Conservation (phyloP, 2,329 filamentous ascomycete genomes). For the Drechslera avenae region DNA sequence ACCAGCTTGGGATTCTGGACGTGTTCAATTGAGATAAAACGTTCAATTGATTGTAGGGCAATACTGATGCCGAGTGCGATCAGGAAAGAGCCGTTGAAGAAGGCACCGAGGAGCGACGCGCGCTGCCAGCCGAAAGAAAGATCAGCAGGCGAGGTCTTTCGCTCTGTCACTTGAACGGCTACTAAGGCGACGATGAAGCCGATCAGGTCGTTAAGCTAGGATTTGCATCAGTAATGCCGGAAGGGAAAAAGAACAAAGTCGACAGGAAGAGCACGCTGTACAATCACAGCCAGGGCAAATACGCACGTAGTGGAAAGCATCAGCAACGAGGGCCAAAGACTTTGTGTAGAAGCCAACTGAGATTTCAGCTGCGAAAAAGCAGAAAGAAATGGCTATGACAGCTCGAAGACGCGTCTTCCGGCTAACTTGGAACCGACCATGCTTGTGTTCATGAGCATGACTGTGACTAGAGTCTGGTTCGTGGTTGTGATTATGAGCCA, state of each 20-base stretch:
- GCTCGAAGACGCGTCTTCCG: conserved; percentile 42
- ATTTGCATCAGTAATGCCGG: conserved; percentile 1
- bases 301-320: conserved; percentile 77
- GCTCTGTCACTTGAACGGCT: conserved; percentile 64
- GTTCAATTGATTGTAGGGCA: conserved; percentile 72
- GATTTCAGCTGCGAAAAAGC: conserved; percentile 56
- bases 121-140: conserved; percentile 79
- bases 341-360: conserved; percentile 71
- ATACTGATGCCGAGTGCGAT: conserved; percentile 74
- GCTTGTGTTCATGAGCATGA: conserved; percentile 13
- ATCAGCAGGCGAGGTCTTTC: conserved; percentile 60
- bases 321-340: conserved; percentile 74
- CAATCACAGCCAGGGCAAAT: not conserved
- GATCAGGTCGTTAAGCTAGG: conserved; percentile 71
- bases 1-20: conserved; percentile 70
- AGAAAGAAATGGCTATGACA: conserved; percentile 54
- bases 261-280: not conserved
- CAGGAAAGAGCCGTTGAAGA: conserved; percentile 80
- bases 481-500: conserved; percentile 23
- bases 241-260: too few species aligned
- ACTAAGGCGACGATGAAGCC: conserved; percentile 70
- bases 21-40: conserved; percentile 64
- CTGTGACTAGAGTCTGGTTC: conserved; percentile 5
- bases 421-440: conserved; percentile 29
- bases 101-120: conserved; percentile 73